Evolutionary conservation across 805 yeast species (phyloP).

Genomic region (Teunomyces panamensis): DNA sequence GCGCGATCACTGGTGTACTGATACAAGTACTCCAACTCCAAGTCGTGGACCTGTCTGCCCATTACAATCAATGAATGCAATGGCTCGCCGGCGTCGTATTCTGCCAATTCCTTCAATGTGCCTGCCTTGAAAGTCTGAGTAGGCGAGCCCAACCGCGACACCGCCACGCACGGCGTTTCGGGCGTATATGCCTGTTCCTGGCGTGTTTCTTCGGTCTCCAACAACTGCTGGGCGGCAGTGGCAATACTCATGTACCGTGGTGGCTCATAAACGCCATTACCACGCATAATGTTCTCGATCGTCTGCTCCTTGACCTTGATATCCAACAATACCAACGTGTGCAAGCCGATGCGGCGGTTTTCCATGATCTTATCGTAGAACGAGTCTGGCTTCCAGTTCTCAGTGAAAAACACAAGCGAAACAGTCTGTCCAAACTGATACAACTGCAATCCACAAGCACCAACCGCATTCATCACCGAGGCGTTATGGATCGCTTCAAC

Average conservation of each 20-base stretch:
- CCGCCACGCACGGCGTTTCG: slow-evolving; percentile 89
- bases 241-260: slow-evolving; percentile 94
- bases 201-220: slow-evolving; percentile 82
- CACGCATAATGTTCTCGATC: slow-evolving; percentile 89
- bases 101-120: slow-evolving; percentile 70
- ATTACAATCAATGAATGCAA: slow-evolving; percentile 86
- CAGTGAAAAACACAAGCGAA: slow-evolving; percentile 94
- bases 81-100: slow-evolving; percentile 91
- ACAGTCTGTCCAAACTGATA: slow-evolving; percentile 97
- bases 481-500: slow-evolving; percentile 92
- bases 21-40: slow-evolving; percentile 80
- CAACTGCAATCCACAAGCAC: slow-evolving; percentile 94
- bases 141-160: slow-evolving; percentile 88
- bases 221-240: slow-evolving; percentile 82
- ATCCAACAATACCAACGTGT: slow-evolving; percentile 82
- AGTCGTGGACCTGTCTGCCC: slow-evolving; percentile 92
- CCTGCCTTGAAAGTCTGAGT: slow-evolving; percentile 81
- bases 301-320: slow-evolving; percentile 97
- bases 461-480: slow-evolving; percentile 96
- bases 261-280: slow-evolving; percentile 89
- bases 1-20: slow-evolving; percentile 68
- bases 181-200: slow-evolving; percentile 77
- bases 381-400: slow-evolving; percentile 93
- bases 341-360: slow-evolving; percentile 86
- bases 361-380: slow-evolving; percentile 88